A percentile compares a stretch with the other conserved stretches of the same genome.
These are phyloP conservation scores for Populus davidiana DNA, from an alignment of 345 rosid genomes.

Conservation along the genomic window DNA sequence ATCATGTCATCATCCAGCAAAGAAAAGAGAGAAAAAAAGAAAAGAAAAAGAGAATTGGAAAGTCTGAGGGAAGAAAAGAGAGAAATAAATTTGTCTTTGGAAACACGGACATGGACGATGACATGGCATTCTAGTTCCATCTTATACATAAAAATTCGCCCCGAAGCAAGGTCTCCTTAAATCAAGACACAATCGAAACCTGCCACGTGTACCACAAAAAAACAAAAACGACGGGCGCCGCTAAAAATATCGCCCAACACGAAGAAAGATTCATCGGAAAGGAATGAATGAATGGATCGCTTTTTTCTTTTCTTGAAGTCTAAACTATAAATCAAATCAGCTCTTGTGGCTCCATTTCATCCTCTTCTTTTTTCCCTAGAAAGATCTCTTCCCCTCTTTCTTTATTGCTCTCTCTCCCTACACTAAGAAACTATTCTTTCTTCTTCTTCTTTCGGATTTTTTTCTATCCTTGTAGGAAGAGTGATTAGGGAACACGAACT, in stretches of 20 bases:
- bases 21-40: too few relatives aligned
- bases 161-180: background rate
- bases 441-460: background rate
- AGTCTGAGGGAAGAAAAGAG: too few relatives aligned
- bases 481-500: background rate
- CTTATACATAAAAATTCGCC: background rate
- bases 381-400: background rate
- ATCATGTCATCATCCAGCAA: too few relatives aligned
- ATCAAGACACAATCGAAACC: background rate
- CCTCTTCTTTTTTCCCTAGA: slow-evolving; percentile 11
- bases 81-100: too few relatives aligned
- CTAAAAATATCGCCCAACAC: background rate
- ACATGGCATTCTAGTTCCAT: too few relatives aligned
- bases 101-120: too few relatives aligned
- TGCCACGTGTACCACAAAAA: background rate
- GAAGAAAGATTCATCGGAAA: background rate
- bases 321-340: background rate
- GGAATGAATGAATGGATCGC: background rate
- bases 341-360: slow-evolving; percentile 10
- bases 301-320: too few relatives aligned
- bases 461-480: background rate
- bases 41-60: too few relatives aligned
- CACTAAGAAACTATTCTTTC: background rate
- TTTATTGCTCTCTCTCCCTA: background rate
- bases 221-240: background rate